Conservation (phyloP, 192 early-diverging fungal species). For the Gamsiella multidivaricata region DNA sequence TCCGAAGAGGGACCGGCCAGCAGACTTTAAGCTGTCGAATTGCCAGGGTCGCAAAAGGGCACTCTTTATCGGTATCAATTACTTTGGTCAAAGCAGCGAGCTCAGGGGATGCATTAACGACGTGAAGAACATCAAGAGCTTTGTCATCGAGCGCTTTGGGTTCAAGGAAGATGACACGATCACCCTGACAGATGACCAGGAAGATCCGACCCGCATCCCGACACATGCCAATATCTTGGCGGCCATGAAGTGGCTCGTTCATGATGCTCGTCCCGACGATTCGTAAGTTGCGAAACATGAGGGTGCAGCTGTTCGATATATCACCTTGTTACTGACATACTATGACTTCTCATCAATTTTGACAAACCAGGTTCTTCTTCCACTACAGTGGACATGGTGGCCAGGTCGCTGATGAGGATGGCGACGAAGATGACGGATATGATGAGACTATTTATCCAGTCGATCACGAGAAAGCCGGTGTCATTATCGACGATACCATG, state of each 20-base stretch:
- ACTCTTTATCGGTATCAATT: conserved; percentile 96
- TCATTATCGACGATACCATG: conserved; percentile 82
- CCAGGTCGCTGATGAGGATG: conserved; percentile 63
- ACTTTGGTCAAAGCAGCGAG: conserved; percentile 69
- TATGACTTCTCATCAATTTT: neutral
- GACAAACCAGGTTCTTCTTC: conserved; percentile 70
- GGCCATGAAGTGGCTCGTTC: conserved; percentile 82
- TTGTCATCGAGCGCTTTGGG: conserved; percentile 70
- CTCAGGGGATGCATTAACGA: conserved; percentile 86
- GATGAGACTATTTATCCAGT: conserved; percentile 85
- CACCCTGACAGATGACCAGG: conserved; percentile 82
- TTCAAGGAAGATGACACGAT: conserved; percentile 79
- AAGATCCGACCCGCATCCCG: conserved; percentile 69
- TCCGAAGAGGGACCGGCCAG: conserved; percentile 29
- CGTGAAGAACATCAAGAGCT: conserved; percentile 78
- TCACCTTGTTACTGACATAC: neutral
- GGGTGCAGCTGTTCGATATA: neutral
- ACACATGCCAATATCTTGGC: conserved; percentile 77
- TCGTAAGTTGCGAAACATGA: conserved; percentile 64
- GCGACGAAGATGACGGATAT: conserved; percentile 82
- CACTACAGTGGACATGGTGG: conserved; percentile 87
- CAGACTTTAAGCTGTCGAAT: conserved; percentile 60
- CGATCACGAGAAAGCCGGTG: conserved; percentile 63
- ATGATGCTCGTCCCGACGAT: conserved; percentile 77
- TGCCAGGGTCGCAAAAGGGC: conserved; percentile 83